phyloP scores from a whole-genome alignment of 2,329 filamentous ascomycete species.

The Camillea tinctor region DNA sequence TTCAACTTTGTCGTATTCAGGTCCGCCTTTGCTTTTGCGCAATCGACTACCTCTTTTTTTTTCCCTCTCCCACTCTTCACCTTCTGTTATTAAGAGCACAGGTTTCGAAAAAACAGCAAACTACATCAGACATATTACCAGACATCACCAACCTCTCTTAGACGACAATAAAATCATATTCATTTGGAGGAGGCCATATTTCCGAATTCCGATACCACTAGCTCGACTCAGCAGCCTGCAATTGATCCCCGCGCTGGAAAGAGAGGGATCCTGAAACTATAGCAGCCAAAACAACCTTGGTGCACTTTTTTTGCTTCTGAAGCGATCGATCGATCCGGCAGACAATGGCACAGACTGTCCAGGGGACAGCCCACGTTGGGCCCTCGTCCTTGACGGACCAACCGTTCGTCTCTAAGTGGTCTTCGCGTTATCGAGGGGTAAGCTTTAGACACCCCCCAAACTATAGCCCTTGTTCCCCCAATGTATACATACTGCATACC shows the following conservation, averaged over 20 bases:
- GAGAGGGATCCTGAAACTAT: too few species aligned
- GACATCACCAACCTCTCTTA: too few species aligned
- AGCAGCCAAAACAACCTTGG: neutral
- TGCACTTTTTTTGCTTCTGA: neutral
- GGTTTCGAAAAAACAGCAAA: neutral
- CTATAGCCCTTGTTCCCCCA: slow-evolving; percentile 18
- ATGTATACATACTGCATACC: neutral
- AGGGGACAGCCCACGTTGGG: slow-evolving; percentile 25
- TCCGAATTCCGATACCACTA: neutral
- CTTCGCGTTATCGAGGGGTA: slow-evolving; percentile 62
- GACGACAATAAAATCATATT: too few species aligned
- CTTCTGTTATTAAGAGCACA: neutral
- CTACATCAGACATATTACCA: neutral
- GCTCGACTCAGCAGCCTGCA: neutral
- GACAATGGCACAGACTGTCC: slow-evolving; percentile 26
- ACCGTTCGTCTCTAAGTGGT: slow-evolving; percentile 56
- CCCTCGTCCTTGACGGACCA: slow-evolving; percentile 28
- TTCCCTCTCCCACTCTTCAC: too few species aligned
- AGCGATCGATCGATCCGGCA: neutral
- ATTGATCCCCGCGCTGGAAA: too few species aligned
- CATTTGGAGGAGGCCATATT: neutral
- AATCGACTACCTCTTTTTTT: neutral
- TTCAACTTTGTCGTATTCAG: neutral
- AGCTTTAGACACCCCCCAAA: slow-evolving; percentile 23
- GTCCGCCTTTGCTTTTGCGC: neutral